Evolutionary conservation across 2,329 filamentous ascomycete genomes (phyloP), one percentile per base, ranked within the genome.

Genomic region (Arthrobotrys megalospora): DNA sequence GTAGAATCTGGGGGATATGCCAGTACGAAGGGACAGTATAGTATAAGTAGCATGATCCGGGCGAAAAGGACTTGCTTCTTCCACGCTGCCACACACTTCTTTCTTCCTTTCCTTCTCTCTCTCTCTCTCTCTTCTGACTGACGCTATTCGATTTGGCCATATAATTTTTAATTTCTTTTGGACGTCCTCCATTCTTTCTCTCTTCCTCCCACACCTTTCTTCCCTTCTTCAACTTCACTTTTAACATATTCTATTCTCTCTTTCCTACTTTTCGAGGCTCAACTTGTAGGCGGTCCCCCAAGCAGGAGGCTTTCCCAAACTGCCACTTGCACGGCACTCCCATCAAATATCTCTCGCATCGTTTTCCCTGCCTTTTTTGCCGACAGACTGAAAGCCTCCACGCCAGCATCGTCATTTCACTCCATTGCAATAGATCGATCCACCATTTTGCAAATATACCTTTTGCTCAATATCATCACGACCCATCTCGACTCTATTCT

Each of bases 151-250:
- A 62, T 62, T 41, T 32, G 52, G 53, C 66, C 65, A 45, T 71
- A 71, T 79, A 68, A 68, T 75, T 79, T 75, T 79, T 75, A 75
- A 70, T 79, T 79, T 69, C 76, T 73, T 75, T 70, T 53, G 63
- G 64, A 73, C 58, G 64, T 75, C 47, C 69, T 79, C 64, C 76
- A 75, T 75, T 73, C 76, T 70, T 66, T 63, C 28, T 43, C 21
- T 60, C 53, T 24, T 34, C 50, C 28, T 48, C 66, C 45, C 50
- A 34, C 67, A 65, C 62, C 53, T 66, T 65, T 73, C 60, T 16
- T 21, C 53, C 53, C 24, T 73, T 28, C 48, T 47, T 63, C 52
- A 38, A 32, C 38, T 47, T 55, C 45, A 47, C 38, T 58, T 19
- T 66, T 38, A 2, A 38, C 2, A 6, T 12, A 45, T 12, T 45